phyloP scores from a whole-genome alignment of 768 basidiomycete genomes.

The Xerocomellus amylosporus region DNA sequence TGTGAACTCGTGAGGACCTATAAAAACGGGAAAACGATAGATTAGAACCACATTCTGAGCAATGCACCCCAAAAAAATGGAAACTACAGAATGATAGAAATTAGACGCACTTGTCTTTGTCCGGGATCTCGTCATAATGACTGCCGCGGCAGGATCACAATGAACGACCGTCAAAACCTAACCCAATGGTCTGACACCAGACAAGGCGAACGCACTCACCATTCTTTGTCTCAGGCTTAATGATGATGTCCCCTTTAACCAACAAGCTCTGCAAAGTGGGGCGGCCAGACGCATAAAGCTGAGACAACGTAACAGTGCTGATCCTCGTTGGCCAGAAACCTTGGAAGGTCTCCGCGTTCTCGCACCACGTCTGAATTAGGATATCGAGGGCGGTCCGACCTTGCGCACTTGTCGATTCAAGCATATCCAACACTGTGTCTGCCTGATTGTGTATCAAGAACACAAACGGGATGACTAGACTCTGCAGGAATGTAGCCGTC shows the following conservation, averaged over 20 bases:
- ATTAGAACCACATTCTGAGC: slow-evolving; percentile 16
- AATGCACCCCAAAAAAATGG: background rate
- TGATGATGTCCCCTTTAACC: slow-evolving; percentile 91
- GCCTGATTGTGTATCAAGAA: slow-evolving; percentile 88
- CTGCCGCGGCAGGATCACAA: slow-evolving; percentile 42
- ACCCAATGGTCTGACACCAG: slow-evolving; percentile 4
- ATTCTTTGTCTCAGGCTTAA: slow-evolving; percentile 75
- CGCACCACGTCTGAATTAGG: slow-evolving; percentile 90
- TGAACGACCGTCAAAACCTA: slow-evolving; percentile 13
- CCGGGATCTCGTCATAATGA: slow-evolving; percentile 94
- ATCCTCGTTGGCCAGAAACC: slow-evolving; percentile 91
- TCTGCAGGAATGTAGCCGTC: slow-evolving; percentile 91
- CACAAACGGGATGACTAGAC: slow-evolving; percentile 88
- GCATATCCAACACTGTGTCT: slow-evolving; percentile 70
- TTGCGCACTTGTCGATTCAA: slow-evolving; percentile 64
- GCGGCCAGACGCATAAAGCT: slow-evolving; percentile 67
- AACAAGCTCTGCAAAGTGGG: slow-evolving; percentile 61
- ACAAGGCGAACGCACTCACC: slow-evolving; percentile 49
- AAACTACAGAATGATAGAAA: slow-evolving; percentile 7
- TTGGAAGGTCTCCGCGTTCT: slow-evolving; percentile 91
- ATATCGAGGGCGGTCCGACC: slow-evolving; percentile 75
- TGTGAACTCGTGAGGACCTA: slow-evolving; percentile 86
- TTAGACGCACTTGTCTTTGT: slow-evolving; percentile 73
- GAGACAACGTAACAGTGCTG: slow-evolving; percentile 77
- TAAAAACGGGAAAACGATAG: slow-evolving; percentile 13